Evolutionary conservation across 352 stramenopile species (phyloP).

Genomic region (Phytophthora hybrid): DNA sequence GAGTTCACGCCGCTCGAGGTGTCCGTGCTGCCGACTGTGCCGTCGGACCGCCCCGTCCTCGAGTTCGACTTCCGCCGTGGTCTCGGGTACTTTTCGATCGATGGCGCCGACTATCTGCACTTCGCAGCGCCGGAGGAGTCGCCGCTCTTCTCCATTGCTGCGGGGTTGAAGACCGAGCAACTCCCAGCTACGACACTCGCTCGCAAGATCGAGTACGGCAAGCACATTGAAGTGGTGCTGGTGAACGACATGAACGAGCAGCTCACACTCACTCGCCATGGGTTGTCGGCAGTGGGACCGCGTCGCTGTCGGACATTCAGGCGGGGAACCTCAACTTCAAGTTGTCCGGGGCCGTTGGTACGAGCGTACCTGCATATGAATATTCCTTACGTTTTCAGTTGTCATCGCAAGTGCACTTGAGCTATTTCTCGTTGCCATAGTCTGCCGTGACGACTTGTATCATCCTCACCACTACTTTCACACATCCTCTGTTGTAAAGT

Average conservation of each 20-base stretch:
- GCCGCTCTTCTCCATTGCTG: constrained; percentile 34
- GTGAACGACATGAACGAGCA: constrained; percentile 46
- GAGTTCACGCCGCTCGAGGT: too few species aligned
- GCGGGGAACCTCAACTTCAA: constrained; percentile 24
- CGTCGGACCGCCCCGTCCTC: constrained; percentile 33
- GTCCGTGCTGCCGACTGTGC: too few species aligned
- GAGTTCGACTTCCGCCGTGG: constrained; percentile 34
- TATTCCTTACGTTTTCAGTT: background rate
- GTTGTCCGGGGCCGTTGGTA: background rate
- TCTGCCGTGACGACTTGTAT: background rate
- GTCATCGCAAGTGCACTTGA: background rate
- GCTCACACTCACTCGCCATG: constrained; percentile 37
- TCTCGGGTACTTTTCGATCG: constrained; percentile 33
- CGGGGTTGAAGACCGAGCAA: constrained; percentile 25
- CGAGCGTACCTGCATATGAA: too few species aligned
- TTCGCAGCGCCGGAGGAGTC: constrained; percentile 25
- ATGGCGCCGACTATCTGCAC: constrained; percentile 24
- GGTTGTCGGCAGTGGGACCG: constrained; percentile 32
- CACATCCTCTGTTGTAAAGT: background rate
- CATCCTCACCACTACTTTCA: constrained; percentile 6
- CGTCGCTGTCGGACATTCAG: constrained; percentile 22
- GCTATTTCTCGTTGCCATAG: constrained; percentile 12
- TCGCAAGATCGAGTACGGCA: constrained; percentile 30
- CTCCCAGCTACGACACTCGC: constrained; percentile 17
- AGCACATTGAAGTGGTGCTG: constrained; percentile 40